Conservation (phyloP, 2,329 filamentous ascomycete species). For the Stagonosporopsis chrysanthemi region DNA sequence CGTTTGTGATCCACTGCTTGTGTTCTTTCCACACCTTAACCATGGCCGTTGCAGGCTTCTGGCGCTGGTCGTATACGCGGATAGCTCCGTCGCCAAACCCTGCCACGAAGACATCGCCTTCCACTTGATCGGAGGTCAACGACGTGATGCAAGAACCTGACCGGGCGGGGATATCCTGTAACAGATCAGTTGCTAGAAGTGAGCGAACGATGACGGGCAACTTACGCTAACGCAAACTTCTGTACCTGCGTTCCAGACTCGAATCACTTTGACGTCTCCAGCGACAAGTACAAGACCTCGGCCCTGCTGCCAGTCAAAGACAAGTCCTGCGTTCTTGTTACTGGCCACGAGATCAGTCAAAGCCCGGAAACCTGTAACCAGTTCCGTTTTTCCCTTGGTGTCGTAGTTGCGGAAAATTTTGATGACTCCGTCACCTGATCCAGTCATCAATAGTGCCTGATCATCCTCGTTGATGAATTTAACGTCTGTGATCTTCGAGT, state of each 20-base stretch:
- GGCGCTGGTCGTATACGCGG: slow-evolving; percentile 88
- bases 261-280: slow-evolving; percentile 92
- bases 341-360: slow-evolving; percentile 92
- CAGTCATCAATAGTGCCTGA: slow-evolving; percentile 91
- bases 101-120: slow-evolving; percentile 93
- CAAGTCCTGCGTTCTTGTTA: slow-evolving; percentile 92
- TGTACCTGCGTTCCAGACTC: slow-evolving; percentile 93
- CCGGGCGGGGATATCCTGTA: slow-evolving; percentile 86
- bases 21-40: slow-evolving; percentile 97
- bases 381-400: slow-evolving; percentile 74
- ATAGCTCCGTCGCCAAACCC: slow-evolving; percentile 96
- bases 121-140: slow-evolving; percentile 95
- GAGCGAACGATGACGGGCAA: slow-evolving; percentile 11
- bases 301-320: slow-evolving; percentile 99
- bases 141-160: slow-evolving; percentile 96
- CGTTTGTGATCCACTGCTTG: slow-evolving; percentile 92
- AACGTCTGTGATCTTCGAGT: slow-evolving; percentile 91
- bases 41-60: slow-evolving; percentile 87
- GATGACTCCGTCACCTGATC: slow-evolving; percentile 92
- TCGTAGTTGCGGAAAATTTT: slow-evolving; percentile 95
- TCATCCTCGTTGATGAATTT: slow-evolving; percentile 99
- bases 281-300: slow-evolving; percentile 93
- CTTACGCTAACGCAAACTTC: slow-evolving; percentile 83
- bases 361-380: slow-evolving; percentile 90
- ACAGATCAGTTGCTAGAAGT: slow-evolving; percentile 15